A percentile compares a stretch with the other conserved stretches of the same genome.
phyloP scores from a whole-genome alignment of 78 protist genomes.

The Paratrimastix pyriformis region DNA sequence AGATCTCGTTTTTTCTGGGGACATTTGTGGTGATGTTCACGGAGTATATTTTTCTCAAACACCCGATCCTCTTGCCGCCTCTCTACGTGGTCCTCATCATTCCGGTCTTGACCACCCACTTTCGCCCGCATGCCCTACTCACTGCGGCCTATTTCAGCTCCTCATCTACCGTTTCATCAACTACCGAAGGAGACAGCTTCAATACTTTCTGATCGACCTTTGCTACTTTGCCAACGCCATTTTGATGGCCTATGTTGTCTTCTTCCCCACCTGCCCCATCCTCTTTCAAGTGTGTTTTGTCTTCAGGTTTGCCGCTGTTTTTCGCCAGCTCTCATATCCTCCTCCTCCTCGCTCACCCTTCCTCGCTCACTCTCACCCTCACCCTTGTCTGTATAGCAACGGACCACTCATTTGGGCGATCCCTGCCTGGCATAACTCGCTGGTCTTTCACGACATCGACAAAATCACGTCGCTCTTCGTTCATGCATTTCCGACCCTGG shows the following conservation, averaged over 20 bases:
- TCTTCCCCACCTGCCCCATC: background rate
- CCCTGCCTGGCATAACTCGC: slow-evolving; percentile 55
- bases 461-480: slow-evolving; percentile 56
- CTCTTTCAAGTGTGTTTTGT: background rate
- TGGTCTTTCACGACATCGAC: slow-evolving; percentile 64
- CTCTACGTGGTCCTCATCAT: no score
- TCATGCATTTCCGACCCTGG: slow-evolving; percentile 55
- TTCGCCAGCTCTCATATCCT: background rate
- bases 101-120: no score
- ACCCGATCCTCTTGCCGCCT: no score
- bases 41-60: no score
- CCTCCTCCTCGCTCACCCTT: background rate
- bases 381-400: slow-evolving; percentile 10
- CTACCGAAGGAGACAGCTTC: slow-evolving; percentile 49
- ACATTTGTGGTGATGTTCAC: no score
- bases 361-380: background rate
- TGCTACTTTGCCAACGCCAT: background rate
- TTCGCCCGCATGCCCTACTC: background rate
- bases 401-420: slow-evolving; percentile 60
- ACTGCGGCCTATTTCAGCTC: background rate
- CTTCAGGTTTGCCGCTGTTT: background rate
- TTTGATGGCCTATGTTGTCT: background rate
- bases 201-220: slow-evolving; percentile 45
- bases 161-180: slow-evolving; percentile 36
- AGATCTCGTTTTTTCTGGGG: no score